Evolutionary conservation across 768 basidiomycete genomes (phyloP), one percentile per base, ranked within the genome.

Genomic region (Amanita pallidorosea): DNA sequence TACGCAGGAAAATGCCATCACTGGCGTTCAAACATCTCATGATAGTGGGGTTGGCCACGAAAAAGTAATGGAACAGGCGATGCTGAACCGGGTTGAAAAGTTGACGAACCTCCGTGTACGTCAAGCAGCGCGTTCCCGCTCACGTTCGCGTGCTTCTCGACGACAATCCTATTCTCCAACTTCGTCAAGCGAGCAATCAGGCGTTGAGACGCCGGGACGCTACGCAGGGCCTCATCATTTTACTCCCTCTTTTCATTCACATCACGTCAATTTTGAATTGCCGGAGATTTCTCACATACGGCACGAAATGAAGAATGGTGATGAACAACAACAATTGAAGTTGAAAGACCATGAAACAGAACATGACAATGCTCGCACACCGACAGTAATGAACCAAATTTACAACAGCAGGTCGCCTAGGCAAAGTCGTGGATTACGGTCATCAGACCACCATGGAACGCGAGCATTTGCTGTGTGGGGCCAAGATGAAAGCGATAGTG

Each of bases 401-500:
- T 59, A 64, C 45, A 60, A 63, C 22, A 7, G 33, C 33, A 65
- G 67, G 8, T 58, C 63, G 7, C 62, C 65, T 37, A 63, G 63
- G 4, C 66, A 69, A 55, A 58, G 63, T 38, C 65, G 33, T 13
- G 33, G 70, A 31, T 65, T 65, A 15, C 63, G 64, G 47, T 71
- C 70, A 13, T 58, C 56, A n/a, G 76, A 76, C 23, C 61, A 66
- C 40, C 59, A 59, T 47, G 68, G 68, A 27, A 73, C 63, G 42
- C 70, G 79, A 33, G 83, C 85, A 7, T 92, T 92, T 59, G 89
- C 90, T 17, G 86, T 88, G 9, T 88, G 81, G 79, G 90, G 89
- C 0, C 84, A 88, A 36, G 89, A 92, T 60, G 89, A 91, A 65
- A 90, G 85, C 50, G 89, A 92, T 57, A 88, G 85, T 61, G 84